Evolutionary conservation across 129 eudicot species (phyloP), one percentile per base, ranked within the genome.

Genomic region (Arctium minus): DNA sequence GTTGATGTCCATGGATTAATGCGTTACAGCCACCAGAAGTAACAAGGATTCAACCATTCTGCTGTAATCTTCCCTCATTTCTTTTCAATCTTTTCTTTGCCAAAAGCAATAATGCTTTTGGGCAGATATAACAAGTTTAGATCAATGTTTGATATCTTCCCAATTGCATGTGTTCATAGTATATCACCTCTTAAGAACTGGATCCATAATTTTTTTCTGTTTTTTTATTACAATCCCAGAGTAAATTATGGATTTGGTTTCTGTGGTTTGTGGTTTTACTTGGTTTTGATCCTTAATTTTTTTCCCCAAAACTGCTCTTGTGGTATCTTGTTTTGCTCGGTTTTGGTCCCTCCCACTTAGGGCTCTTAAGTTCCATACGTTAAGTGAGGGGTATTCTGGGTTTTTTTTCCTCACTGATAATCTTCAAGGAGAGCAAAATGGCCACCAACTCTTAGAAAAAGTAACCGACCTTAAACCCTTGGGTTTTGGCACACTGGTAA

Each of bases 21-120:
- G 37, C 94, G 92, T 15, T 91, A 92, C 65, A 86, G 97, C 82
- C 89, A 92, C 56, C 97, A 94, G 83, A 92, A 83, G 86, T 90
- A 84, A 72, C 3, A 78, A 65, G 44, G 38, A 3, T 73, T 17
- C 53, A 18, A 48, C 62, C 30, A 37, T n/a, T 40, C n/a, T 33
- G 9, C 48, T 48, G 78, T 77, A 71, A 50, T 76, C 56, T 82
- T 76, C 86, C 35, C 35, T 73, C 10, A 71, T 56, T 70, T 38
- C 73, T 83, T 83, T 78, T 33, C 40, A 30, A 70, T 70, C 86
- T 37, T 56, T 83, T 60, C 37, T 40, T 46, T 38, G 17, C 35
- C 33, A 33, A 74, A 75, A 75, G 65, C 50, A 82, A 67, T 18
- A 36, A 46, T 30, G 74, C 84, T 37, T 73, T 73, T 73, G 36